Conservation (phyloP, 2,329 filamentous ascomycete species). For the Reticulascus tulasneorum region DNA sequence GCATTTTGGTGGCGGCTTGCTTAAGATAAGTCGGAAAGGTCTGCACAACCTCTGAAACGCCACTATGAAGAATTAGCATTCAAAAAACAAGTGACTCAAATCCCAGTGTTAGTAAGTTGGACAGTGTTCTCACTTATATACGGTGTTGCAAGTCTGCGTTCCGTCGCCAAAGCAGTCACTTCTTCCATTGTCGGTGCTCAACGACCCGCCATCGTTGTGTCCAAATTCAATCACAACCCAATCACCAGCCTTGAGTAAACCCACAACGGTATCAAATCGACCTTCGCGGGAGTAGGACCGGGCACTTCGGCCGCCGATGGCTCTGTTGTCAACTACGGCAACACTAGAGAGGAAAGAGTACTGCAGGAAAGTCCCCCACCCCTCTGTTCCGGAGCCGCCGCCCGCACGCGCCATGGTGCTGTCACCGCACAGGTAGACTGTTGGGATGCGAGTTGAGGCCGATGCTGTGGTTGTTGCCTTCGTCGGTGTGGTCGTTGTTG, state of each 20-base stretch:
- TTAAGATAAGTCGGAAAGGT: slow-evolving; percentile 59
- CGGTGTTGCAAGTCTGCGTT: slow-evolving; percentile 47
- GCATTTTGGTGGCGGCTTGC: slow-evolving; percentile 50
- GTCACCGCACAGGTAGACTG: slow-evolving; percentile 56
- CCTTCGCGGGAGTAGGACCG: slow-evolving; percentile 64
- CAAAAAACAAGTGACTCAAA: slow-evolving; percentile 14
- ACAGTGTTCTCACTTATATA: slow-evolving; percentile 32
- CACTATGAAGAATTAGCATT: slow-evolving; percentile 16
- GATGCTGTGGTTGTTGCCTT: no score
- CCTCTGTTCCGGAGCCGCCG: slow-evolving; percentile 41
- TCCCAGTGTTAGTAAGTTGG: slow-evolving; percentile 12
- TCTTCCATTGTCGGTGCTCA: slow-evolving; percentile 56
- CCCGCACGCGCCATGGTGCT: slow-evolving; percentile 55
- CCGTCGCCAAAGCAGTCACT: slow-evolving; percentile 55
- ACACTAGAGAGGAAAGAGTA: slow-evolving; percentile 35
- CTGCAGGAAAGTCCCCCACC: slow-evolving; percentile 60
- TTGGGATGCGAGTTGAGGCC: no score
- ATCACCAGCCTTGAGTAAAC: slow-evolving; percentile 51
- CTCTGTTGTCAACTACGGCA: slow-evolving; percentile 53
- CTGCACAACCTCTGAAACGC: slow-evolving; percentile 49
- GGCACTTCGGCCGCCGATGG: slow-evolving; percentile 62
- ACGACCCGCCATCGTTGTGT: slow-evolving; percentile 65
- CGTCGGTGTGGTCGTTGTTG: no score
- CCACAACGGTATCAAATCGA: slow-evolving; percentile 55
- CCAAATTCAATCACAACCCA: slow-evolving; percentile 70